phyloP scores from a whole-genome alignment of 352 stramenopile species.

The Globisporangium spinosum region DNA sequence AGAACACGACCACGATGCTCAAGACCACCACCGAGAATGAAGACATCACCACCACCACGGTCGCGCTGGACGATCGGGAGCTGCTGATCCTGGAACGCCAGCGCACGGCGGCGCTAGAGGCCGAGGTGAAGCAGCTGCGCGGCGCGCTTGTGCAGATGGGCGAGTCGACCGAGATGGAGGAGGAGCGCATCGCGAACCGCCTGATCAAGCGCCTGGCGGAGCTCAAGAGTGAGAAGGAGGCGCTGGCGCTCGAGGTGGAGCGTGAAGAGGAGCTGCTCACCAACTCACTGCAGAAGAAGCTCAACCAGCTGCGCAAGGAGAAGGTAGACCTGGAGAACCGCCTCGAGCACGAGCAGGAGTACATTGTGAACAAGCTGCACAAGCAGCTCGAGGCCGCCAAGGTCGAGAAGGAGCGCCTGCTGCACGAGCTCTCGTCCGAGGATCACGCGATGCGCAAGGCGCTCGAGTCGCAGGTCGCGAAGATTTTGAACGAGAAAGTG shows the following conservation, averaged over 20 bases:
- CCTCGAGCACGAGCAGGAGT: constrained; percentile 90
- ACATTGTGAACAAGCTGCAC: constrained; percentile 90
- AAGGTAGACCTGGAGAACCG: constrained; percentile 92
- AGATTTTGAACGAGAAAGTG: constrained; percentile 84
- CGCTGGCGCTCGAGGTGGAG: constrained; percentile 86
- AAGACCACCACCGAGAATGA: constrained; percentile 1
- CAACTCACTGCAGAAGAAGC: constrained; percentile 88
- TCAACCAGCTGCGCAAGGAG: constrained; percentile 83
- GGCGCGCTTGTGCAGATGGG: constrained; percentile 73
- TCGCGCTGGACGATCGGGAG: constrained; percentile 42
- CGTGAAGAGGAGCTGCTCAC: constrained; percentile 89
- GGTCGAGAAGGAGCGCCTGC: constrained; percentile 62
- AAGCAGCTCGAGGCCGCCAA: constrained; percentile 78
- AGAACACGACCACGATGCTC: not conserved
- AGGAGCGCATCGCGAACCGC: constrained; percentile 83
- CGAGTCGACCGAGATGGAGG: constrained; percentile 80
- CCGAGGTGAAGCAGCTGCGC: constrained; percentile 61
- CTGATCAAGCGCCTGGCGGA: constrained; percentile 76
- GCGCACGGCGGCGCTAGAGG: constrained; percentile 63
- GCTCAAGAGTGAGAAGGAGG: constrained; percentile 87
- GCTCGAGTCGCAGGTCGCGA: constrained; percentile 73
- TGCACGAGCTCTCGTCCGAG: constrained; percentile 65
- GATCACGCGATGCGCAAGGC: constrained; percentile 58
- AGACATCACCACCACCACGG: not conserved
- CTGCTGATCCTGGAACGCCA: constrained; percentile 72